A percentile compares a stretch with the other conserved stretches of the same genome.
These are phyloP conservation scores for Musa troglodytarum DNA, from an alignment of 176 grass and related monocot species.

Conservation along the genomic window DNA sequence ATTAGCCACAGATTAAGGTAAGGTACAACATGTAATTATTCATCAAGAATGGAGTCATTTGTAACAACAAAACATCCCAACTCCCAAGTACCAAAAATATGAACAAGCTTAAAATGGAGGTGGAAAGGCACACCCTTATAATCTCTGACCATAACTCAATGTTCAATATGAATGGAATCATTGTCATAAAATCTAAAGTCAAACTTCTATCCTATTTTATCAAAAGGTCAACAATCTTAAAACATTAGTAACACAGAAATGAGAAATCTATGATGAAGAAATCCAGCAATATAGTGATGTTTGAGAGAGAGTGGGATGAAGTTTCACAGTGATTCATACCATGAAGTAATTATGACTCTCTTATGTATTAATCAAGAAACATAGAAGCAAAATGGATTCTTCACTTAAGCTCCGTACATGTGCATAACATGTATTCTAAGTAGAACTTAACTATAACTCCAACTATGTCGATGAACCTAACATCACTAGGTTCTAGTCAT, in stretches of 20 bases:
- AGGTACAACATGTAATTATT: background rate
- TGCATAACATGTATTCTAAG: background rate
- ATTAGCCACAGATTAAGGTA: background rate
- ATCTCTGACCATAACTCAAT: background rate
- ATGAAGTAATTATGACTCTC: background rate
- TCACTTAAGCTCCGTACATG: background rate
- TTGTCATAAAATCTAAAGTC: background rate
- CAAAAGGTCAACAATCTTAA: background rate
- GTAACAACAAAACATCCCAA: background rate
- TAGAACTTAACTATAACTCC: background rate
- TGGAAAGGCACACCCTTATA: background rate
- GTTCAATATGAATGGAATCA: background rate
- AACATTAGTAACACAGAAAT: background rate
- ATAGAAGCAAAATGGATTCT: background rate
- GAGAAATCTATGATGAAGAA: background rate
- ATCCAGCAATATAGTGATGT: background rate
- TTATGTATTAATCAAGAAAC: background rate
- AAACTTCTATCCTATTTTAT: background rate
- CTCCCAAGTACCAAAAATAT: too few species aligned
- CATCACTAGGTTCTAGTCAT: too few species aligned
- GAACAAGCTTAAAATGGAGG: background rate
- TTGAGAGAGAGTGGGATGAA: background rate
- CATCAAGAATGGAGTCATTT: background rate
- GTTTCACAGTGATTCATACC: background rate
- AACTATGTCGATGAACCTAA: background rate